These are phyloP conservation scores for Coemansia sp. DNA, from an alignment of 192 early-diverging fungal species.

Conservation along the genomic window DNA sequence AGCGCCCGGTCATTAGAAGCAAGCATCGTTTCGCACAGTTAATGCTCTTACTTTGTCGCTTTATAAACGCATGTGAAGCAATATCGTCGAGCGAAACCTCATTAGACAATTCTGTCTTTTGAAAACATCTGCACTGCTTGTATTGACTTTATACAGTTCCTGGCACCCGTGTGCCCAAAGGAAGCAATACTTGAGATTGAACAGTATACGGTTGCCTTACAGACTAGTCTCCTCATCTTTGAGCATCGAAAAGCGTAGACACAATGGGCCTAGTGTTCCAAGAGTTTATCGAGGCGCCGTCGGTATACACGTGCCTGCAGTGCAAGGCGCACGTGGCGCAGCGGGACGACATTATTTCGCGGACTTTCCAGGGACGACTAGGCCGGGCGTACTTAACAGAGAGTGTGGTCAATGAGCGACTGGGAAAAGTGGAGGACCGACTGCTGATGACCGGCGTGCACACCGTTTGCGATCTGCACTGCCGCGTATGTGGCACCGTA, in stretches of 20 bases:
- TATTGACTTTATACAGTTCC: too few relatives aligned
- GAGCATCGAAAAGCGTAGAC: background rate
- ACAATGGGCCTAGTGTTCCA: conserved; percentile 41
- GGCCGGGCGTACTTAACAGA: conserved; percentile 42
- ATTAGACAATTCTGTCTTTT: too few relatives aligned
- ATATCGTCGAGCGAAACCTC: too few relatives aligned
- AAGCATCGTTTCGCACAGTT: too few relatives aligned
- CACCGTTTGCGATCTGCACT: conserved; percentile 41
- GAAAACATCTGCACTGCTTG: too few relatives aligned
- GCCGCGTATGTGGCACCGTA: conserved; percentile 21
- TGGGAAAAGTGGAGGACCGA: conserved; percentile 38
- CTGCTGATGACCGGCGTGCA: conserved; percentile 49
- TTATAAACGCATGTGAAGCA: too few relatives aligned
- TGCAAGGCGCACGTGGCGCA: conserved; percentile 40
- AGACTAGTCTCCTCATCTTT: background rate
- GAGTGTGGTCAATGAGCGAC: conserved; percentile 32
- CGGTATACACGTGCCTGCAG: conserved; percentile 26
- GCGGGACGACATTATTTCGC: conserved; percentile 31
- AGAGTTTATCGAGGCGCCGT: conserved; percentile 29
- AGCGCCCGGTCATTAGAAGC: too few relatives aligned
- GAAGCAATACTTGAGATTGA: too few relatives aligned
- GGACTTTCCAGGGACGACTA: conserved; percentile 38
- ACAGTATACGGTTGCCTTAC: background rate
- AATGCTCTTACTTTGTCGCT: too few relatives aligned
- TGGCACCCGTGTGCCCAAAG: too few relatives aligned